Conservation (phyloP, 228 moss, liverwort and hornwort species). For the Sphagnum fallax region DNA sequence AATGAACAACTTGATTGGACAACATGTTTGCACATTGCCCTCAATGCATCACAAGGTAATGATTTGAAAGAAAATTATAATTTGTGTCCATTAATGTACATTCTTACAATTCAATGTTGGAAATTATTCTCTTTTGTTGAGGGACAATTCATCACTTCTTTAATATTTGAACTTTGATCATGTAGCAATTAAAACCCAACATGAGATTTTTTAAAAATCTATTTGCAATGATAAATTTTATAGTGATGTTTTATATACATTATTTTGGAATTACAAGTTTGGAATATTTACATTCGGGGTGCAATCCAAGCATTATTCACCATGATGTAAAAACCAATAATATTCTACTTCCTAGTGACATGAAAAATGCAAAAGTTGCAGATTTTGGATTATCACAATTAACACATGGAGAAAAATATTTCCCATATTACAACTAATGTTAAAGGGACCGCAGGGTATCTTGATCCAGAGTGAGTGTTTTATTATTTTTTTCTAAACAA, state of each 20-base stretch:
- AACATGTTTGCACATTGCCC: constrained; percentile 9
- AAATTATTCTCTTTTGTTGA: too few species aligned
- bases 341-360: constrained; percentile 20
- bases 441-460: constrained; percentile 28
- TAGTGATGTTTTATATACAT: neutral
- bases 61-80: too few species aligned
- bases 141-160: too few species aligned
- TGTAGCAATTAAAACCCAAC: too few species aligned
- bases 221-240: neutral
- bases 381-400: constrained; percentile 28
- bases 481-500: neutral
- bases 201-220: neutral
- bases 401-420: neutral
- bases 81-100: too few species aligned
- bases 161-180: too few species aligned
- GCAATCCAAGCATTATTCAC: constrained; percentile 26
- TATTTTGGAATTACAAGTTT: constrained; percentile 15
- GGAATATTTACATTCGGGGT: constrained; percentile 23
- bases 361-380: constrained; percentile 20
- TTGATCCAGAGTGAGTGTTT: constrained; percentile 28
- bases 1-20: constrained; percentile 6
- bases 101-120: too few species aligned
- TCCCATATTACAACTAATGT: constrained; percentile 15
- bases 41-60: constrained; percentile 15
- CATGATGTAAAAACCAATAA: constrained; percentile 25